Evolutionary conservation across 2,329 filamentous ascomycete species (phyloP).

Genomic region (Fusarium luffae): DNA sequence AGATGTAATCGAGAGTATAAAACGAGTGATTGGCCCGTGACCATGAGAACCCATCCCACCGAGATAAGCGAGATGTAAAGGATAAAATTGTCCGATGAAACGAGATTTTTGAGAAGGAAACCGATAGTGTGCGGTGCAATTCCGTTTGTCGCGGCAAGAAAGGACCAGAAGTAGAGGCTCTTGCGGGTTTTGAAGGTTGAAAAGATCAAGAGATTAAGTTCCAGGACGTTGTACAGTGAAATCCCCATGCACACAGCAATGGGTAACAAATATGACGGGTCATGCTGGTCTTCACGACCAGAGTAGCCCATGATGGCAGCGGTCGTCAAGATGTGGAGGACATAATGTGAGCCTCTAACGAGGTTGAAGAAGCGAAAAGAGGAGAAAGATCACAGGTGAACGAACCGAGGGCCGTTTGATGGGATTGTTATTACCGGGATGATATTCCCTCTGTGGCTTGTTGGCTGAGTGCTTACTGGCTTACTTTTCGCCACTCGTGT

Average conservation of each 20-base stretch:
- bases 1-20: slow-evolving; percentile 72
- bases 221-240: slow-evolving; percentile 49
- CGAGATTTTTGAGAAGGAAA: slow-evolving; percentile 57
- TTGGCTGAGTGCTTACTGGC: neutral
- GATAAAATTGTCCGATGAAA: slow-evolving; percentile 16
- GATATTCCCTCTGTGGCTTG: slow-evolving; percentile 12
- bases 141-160: slow-evolving; percentile 49
- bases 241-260: slow-evolving; percentile 38
- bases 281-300: slow-evolving; percentile 12
- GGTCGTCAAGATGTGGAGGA: neutral
- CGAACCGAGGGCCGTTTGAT: neutral
- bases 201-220: slow-evolving; percentile 49
- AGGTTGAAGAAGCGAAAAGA: slow-evolving; percentile 3
- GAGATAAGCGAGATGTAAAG: slow-evolving; percentile 45
- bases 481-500: slow-evolving; percentile 7
- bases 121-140: slow-evolving; percentile 54
- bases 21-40: slow-evolving; percentile 70
- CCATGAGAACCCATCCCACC: slow-evolving; percentile 57
- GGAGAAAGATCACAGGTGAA: slow-evolving; percentile 4
- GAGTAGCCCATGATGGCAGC: slow-evolving; percentile 17
- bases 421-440: neutral
- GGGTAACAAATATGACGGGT: neutral
- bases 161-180: slow-evolving; percentile 54
- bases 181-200: slow-evolving; percentile 47
- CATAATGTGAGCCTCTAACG: slow-evolving; percentile 6